Percentiles rank a stretch among this genome's conserved stretches.
Conservation (phyloP, 495 filamentous ascomycete species). For the Trichoderma asperelloides region DNA sequence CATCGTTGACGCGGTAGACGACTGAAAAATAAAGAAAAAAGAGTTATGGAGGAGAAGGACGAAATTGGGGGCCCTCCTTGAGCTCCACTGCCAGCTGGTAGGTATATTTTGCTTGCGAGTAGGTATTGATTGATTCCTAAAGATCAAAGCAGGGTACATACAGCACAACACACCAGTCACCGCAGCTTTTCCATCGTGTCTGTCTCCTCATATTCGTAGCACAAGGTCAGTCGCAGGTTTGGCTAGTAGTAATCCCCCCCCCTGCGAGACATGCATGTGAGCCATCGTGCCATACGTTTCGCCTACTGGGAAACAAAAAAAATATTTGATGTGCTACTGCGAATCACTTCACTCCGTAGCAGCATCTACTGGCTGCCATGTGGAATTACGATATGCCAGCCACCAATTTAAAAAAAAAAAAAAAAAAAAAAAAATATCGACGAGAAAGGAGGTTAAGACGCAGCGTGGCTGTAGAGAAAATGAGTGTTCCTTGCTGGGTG, state of each 20-base stretch:
- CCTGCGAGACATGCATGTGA: slow-evolving; percentile 1
- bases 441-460: background rate
- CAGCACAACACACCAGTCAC: too few relatives aligned
- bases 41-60: background rate
- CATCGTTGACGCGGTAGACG: slow-evolving; percentile 2
- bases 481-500: too few relatives aligned
- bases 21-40: background rate
- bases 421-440: background rate
- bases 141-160: too few relatives aligned
- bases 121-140: too few relatives aligned
- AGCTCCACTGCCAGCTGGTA: too few relatives aligned
- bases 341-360: background rate
- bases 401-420: too few relatives aligned
- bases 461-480: too few relatives aligned
- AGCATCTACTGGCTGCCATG: background rate
- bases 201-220: background rate
- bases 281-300: background rate
- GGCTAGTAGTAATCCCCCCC: background rate
- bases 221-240: background rate
- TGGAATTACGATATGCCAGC: too few relatives aligned
- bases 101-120: too few relatives aligned
- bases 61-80: background rate
- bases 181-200: too few relatives aligned
- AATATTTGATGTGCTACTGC: too few relatives aligned
- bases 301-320: background rate